Evolutionary conservation across 441 rosid genomes (phyloP).

Genomic region (Pelargonium citronellum): DNA sequence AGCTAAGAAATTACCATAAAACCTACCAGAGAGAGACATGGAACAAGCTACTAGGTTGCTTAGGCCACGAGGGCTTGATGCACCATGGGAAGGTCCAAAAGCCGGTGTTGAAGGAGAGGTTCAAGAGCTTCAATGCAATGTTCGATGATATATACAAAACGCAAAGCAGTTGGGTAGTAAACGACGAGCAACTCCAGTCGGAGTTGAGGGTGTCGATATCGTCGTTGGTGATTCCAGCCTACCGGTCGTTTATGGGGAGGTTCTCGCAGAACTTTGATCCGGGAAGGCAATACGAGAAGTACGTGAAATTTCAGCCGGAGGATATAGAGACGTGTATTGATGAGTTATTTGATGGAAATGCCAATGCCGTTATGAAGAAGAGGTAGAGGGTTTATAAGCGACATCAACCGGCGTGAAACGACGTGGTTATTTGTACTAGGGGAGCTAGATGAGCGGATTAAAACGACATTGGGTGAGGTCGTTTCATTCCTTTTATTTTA

Average conservation of each 20-base stretch:
- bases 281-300: slow-evolving; percentile 86
- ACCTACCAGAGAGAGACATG: slow-evolving; percentile 78
- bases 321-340: slow-evolving; percentile 71
- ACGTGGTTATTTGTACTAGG: no score
- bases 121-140: slow-evolving; percentile 68
- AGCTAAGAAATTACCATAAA: slow-evolving; percentile 67
- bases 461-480: no score
- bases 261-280: slow-evolving; percentile 58
- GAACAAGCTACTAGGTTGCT: slow-evolving; percentile 60
- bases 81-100: slow-evolving; percentile 68
- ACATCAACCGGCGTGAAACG: no score
- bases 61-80: slow-evolving; percentile 59
- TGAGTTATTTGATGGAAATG: slow-evolving; percentile 77
- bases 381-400: slow-evolving; percentile 16
- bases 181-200: slow-evolving; percentile 82
- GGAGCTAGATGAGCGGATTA: no score
- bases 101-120: slow-evolving; percentile 73
- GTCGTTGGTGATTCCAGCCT: slow-evolving; percentile 74
- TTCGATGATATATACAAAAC: slow-evolving; percentile 88
- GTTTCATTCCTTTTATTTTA: no score
- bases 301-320: slow-evolving; percentile 77
- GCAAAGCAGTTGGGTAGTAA: slow-evolving; percentile 83
- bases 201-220: slow-evolving; percentile 86
- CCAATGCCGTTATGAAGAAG: slow-evolving; percentile 35
- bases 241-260: slow-evolving; percentile 76